phyloP scores from a whole-genome alignment of 805 yeast genomes.

The Cyberlindnera suaveolens region DNA sequence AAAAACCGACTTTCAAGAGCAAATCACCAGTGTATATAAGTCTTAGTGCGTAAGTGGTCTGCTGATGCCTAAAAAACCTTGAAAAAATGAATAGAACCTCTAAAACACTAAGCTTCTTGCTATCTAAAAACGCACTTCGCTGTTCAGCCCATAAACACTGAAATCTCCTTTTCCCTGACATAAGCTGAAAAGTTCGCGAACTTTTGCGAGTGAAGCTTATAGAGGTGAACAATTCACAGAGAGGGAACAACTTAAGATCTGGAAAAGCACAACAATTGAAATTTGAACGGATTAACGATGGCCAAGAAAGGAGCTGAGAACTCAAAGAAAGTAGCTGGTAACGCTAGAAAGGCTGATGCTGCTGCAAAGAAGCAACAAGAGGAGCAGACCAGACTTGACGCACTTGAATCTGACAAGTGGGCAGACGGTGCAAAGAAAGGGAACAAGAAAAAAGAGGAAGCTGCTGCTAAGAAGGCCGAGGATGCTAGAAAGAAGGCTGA shows the following conservation, averaged over 20 bases:
- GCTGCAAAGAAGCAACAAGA: constrained; percentile 53
- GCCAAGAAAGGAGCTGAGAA: constrained; percentile 46
- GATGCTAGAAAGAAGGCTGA: constrained; percentile 79
- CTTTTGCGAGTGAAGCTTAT: too few species aligned
- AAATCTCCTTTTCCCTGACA: too few species aligned
- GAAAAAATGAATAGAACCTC: too few species aligned
- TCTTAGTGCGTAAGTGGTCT: too few species aligned
- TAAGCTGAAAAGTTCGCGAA: too few species aligned
- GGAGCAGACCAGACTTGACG: constrained; percentile 39
- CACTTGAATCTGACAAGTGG: constrained; percentile 61
- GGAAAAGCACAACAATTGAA: neutral
- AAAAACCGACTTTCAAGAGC: too few species aligned
- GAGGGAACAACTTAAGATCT: neutral
- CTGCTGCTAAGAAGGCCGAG: constrained; percentile 64
- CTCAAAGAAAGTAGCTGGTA: constrained; percentile 54
- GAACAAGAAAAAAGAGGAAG: constrained; percentile 63
- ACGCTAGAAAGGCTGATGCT: constrained; percentile 60
- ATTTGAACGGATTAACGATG: constrained; percentile 24
- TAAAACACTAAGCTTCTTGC: too few species aligned
- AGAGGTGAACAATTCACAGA: neutral
- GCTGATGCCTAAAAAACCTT: too few species aligned
- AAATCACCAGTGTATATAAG: too few species aligned
- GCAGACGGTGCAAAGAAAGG: constrained; percentile 64
- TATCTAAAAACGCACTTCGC: too few species aligned
- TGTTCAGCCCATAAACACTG: too few species aligned